A percentile compares a stretch with the other conserved stretches of the same genome.
Conservation (phyloP, 2,329 filamentous ascomycete genomes). For the Cadophora sp. region DNA sequence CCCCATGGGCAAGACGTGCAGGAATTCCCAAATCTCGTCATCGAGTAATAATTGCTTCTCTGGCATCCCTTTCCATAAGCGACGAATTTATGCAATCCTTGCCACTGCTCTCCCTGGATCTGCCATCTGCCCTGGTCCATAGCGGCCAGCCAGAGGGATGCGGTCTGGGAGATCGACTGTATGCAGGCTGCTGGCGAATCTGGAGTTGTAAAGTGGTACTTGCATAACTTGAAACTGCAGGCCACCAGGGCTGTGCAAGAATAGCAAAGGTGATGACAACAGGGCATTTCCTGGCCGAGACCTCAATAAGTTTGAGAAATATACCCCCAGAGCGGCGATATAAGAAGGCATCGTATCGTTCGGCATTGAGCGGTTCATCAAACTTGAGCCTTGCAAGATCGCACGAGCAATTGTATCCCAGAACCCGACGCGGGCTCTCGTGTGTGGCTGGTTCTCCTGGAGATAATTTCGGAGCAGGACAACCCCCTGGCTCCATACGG, state of each 20-base stretch:
- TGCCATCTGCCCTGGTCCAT: constrained; percentile 15
- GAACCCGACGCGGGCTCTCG: not conserved
- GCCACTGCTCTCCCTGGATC: constrained; percentile 11
- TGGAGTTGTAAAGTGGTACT: constrained; percentile 17
- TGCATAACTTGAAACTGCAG: constrained; percentile 31
- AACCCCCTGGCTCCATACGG: not conserved
- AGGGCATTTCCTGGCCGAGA: not conserved
- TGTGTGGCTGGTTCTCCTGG: constrained; percentile 22
- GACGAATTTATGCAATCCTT: constrained; percentile 19
- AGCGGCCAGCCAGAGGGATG: constrained; percentile 4
- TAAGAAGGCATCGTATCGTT: constrained; percentile 12
- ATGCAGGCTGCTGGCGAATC: constrained; percentile 20
- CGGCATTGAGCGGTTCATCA: constrained; percentile 31
- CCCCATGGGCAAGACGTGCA: not conserved
- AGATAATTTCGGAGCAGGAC: constrained; percentile 21
- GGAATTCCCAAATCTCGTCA: constrained; percentile 19
- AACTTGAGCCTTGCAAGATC: constrained; percentile 19
- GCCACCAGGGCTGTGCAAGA: constrained; percentile 17
- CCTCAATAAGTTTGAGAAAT: constrained; percentile 7
- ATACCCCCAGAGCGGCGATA: constrained; percentile 11
- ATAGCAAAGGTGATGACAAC: constrained; percentile 12
- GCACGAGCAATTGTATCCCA: constrained; percentile 7
- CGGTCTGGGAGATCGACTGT: constrained; percentile 5
- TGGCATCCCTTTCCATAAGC: not conserved
- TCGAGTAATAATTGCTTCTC: constrained; percentile 6